Evolutionary conservation across 2,329 filamentous ascomycete species (phyloP), one percentile per base, ranked within the genome.

Genomic region (Xylariales sp.): DNA sequence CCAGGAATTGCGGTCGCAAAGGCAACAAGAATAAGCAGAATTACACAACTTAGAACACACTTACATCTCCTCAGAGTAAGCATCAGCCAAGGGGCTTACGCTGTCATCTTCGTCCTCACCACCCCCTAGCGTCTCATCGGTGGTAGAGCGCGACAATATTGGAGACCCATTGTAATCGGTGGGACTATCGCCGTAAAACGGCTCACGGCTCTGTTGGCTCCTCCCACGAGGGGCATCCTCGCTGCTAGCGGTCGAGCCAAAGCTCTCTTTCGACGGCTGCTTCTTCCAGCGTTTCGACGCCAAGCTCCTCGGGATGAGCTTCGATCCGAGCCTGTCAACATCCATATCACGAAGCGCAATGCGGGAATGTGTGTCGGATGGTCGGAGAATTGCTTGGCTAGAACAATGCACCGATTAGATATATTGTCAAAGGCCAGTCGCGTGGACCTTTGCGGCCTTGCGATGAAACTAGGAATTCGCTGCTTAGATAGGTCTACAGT

Each of bases 231-330:
- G 37, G 44, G 48, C 42, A 36, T 55, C 54, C 37, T 58, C 55
- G 48, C 44, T 57, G 42, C 55, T 59, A 28, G 43, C 45, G 31
- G 49, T 41, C 13, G 55, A 59, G 7, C 44, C 48, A 35, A 58
- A 54, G 49, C 55, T 57, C 36, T 59, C 68, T 49, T 57, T 59
- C 45, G 69, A 66, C 32, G 55, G 55, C 35, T 64, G 59, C 38
- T 70, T 64, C 55, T 66, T 72, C 57, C 64, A 70, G 33, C 70
- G 66, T 32, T 71, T 68, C 33, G 64, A 63, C 19, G 62, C 59
- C 38, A 79, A 65, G 25, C 66, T 62, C 51, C 72, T 76, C 36
- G 74, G 67, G 24, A 81, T 57, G 20, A 80, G 63, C 57, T 75
- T 78, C 40, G n/a, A n/a, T n/a, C 62, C 66, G 29, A 76, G 57